Conservation (phyloP, 1,284 basidiomycete genomes). For the Tilletia caries region DNA sequence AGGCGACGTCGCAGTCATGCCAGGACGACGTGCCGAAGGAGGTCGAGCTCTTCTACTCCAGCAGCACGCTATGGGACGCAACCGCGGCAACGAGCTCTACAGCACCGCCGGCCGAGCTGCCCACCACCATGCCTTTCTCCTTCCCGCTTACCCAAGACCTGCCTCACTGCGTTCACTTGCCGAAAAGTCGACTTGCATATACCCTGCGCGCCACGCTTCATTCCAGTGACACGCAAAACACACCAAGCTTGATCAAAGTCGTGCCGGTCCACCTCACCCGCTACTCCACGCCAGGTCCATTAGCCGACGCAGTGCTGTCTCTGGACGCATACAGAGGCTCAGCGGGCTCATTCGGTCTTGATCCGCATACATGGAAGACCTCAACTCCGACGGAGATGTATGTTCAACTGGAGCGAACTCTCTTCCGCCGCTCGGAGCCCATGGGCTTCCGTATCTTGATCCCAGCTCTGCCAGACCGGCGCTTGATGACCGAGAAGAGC, state of each 20-base stretch:
- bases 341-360: conserved; percentile 16
- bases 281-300: conserved; percentile 35
- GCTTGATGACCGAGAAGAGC: conserved; percentile 33
- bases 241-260: conserved; percentile 25
- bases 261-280: conserved; percentile 43
- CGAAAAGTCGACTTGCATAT: conserved; percentile 38
- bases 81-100: conserved; percentile 21
- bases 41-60: conserved; percentile 36
- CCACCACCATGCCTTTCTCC: conserved; percentile 42
- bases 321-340: conserved; percentile 15
- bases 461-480: conserved; percentile 33
- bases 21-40: not conserved
- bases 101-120: conserved; percentile 20
- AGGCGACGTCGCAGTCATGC: not conserved
- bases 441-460: conserved; percentile 45
- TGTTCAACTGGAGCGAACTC: conserved; percentile 40
- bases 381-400: conserved; percentile 31
- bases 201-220: conserved; percentile 36
- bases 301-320: conserved; percentile 20
- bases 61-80: conserved; percentile 35
- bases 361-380: conserved; percentile 36
- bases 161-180: conserved; percentile 49
- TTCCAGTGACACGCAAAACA: conserved; percentile 19
- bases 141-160: conserved; percentile 45
- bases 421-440: conserved; percentile 48